Evolutionary conservation across 345 rosid species (phyloP).

Genomic region (Brassica carinata): DNA sequence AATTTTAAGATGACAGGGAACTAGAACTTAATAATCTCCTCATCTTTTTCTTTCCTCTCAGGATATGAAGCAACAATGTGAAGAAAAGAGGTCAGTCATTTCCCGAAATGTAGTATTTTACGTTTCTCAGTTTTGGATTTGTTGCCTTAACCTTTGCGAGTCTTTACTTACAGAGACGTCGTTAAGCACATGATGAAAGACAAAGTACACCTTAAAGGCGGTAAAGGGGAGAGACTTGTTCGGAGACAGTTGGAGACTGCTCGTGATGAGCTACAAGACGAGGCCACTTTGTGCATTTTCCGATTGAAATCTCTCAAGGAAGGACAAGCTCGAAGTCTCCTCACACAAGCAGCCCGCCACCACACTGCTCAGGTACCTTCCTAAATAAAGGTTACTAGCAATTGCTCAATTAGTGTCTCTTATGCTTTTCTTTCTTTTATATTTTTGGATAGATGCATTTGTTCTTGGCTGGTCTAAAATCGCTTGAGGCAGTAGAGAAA

Average conservation of each 20-base stretch:
- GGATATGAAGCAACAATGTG: constrained; percentile 99
- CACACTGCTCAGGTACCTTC: constrained; percentile 91
- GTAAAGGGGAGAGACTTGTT: constrained; percentile 61
- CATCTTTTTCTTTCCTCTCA: constrained; percentile 35
- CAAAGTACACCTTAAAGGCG: constrained; percentile 69
- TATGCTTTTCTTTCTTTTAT: constrained; percentile 14
- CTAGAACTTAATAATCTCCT: background rate
- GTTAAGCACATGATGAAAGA: constrained; percentile 81
- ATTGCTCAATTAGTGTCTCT: constrained; percentile 11
- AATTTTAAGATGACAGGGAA: background rate
- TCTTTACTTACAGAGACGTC: constrained; percentile 52
- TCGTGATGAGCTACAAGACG: constrained; percentile 70
- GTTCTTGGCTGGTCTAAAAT: constrained; percentile 74
- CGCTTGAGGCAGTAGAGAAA: constrained; percentile 81
- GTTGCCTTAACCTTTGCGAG: constrained; percentile 29
- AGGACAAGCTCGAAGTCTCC: constrained; percentile 89
- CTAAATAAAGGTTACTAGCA: background rate
- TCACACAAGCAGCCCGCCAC: constrained; percentile 92
- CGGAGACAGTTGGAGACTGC: constrained; percentile 73
- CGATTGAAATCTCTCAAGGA: constrained; percentile 91
- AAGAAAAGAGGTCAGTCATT: constrained; percentile 77
- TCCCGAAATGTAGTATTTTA: background rate
- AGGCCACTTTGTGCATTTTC: constrained; percentile 80
- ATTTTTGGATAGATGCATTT: constrained; percentile 62
- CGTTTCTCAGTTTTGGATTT: constrained; percentile 1